A percentile compares a stretch with the other conserved stretches of the same genome.
Conservation (phyloP, 192 early-diverging fungal species). For the Backusella liffmaniae region DNA sequence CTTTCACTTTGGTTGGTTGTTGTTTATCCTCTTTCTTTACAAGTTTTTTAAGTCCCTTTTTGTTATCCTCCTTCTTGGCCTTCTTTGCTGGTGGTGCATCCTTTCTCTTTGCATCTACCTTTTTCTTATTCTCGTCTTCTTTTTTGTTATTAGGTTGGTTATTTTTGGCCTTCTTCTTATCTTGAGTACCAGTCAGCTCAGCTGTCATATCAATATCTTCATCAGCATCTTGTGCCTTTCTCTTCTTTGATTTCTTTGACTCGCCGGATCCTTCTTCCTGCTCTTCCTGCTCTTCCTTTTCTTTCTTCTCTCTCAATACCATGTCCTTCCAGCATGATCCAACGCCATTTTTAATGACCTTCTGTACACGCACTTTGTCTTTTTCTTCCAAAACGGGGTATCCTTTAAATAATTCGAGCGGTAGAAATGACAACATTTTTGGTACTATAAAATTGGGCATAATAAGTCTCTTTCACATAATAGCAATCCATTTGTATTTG, state of each 20-base stretch:
- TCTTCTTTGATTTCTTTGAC: slow-evolving; percentile 19
- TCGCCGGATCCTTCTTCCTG: slow-evolving; percentile 4
- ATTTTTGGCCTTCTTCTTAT: background rate
- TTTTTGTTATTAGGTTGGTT: slow-evolving; percentile 3
- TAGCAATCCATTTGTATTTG: too few relatives aligned
- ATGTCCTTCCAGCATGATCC: slow-evolving; percentile 35
- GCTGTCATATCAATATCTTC: slow-evolving; percentile 20
- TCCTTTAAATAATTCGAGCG: slow-evolving; percentile 47
- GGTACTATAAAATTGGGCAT: slow-evolving; percentile 34
- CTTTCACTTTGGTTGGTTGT: background rate
- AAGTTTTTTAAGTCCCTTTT: background rate
- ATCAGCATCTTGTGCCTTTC: slow-evolving; percentile 13
- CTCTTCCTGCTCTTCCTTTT: background rate
- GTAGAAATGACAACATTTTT: slow-evolving; percentile 43
- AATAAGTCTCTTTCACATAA: background rate
- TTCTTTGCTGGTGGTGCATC: background rate
- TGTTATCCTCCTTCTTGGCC: background rate
- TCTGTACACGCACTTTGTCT: slow-evolving; percentile 43
- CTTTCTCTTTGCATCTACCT: background rate
- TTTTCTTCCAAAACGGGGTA: slow-evolving; percentile 42
- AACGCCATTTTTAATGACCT: slow-evolving; percentile 38
- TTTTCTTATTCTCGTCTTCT: background rate
- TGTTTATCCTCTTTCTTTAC: slow-evolving; percentile 11
- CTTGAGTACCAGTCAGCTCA: slow-evolving; percentile 23
- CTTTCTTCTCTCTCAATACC: slow-evolving; percentile 4